A percentile compares a stretch with the other conserved stretches of the same genome.
phyloP scores from a whole-genome alignment of 1,284 basidiomycete genomes.

The Tremellales sp. region DNA sequence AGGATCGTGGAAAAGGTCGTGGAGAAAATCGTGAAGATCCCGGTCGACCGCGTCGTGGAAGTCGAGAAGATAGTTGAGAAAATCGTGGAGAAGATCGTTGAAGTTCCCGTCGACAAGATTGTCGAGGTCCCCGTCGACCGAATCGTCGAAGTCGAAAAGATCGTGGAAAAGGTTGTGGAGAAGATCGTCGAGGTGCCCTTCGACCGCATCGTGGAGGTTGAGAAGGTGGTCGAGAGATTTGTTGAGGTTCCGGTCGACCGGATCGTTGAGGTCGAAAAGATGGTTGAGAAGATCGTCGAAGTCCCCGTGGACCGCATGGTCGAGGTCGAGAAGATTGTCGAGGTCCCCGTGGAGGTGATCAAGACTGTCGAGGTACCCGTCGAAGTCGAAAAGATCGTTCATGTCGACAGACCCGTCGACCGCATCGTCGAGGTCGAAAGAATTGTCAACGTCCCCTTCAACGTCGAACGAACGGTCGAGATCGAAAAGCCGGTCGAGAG shows the following conservation, averaged over 20 bases:
- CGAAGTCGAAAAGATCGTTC: slow-evolving; percentile 44
- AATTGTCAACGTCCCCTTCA: slow-evolving; percentile 39
- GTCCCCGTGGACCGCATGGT: slow-evolving; percentile 27
- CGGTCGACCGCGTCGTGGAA: slow-evolving; percentile 26
- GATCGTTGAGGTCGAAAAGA: slow-evolving; percentile 16
- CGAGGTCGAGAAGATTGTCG: slow-evolving; percentile 34
- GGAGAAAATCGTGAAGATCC: slow-evolving; percentile 31
- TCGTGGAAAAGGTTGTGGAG: slow-evolving; percentile 34
- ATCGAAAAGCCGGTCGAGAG: slow-evolving; percentile 34
- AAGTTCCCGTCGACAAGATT: slow-evolving; percentile 45
- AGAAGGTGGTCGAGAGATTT: slow-evolving; percentile 47
- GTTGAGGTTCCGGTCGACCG: slow-evolving; percentile 35
- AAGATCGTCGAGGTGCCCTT: slow-evolving; percentile 37
- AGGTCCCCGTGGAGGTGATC: slow-evolving; percentile 38
- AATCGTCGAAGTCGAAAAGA: slow-evolving; percentile 37
- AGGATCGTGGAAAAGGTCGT: slow-evolving; percentile 43
- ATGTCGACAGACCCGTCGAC: slow-evolving; percentile 17
- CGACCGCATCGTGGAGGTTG: slow-evolving; percentile 46
- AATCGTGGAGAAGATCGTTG: slow-evolving; percentile 30
- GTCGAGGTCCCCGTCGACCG: slow-evolving; percentile 45
- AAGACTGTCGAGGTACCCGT: slow-evolving; percentile 32
- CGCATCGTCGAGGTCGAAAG: slow-evolving; percentile 34
- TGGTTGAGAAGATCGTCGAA: slow-evolving; percentile 43
- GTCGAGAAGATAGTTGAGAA: slow-evolving; percentile 39
- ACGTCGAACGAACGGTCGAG: slow-evolving; percentile 35